Conservation (phyloP, 257 asterid genomes). For the Capsicum pubescens region DNA sequence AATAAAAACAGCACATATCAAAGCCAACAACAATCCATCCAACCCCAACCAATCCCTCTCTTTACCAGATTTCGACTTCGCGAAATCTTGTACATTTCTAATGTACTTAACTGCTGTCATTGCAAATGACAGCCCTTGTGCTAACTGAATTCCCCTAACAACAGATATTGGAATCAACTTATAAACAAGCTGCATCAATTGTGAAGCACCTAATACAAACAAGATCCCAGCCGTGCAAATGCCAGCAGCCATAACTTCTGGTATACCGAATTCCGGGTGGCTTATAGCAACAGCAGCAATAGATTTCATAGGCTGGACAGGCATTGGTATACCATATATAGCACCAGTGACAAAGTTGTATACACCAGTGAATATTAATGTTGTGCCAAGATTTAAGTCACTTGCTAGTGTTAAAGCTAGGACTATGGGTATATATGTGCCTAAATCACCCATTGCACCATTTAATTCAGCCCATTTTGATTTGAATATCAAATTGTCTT, state of each 20-base stretch:
- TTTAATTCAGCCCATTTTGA: constrained; percentile 75
- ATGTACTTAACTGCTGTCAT: constrained; percentile 77
- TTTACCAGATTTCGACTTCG: constrained; percentile 57
- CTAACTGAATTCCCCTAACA: constrained; percentile 82
- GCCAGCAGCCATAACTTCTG: constrained; percentile 88
- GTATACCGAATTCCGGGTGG: constrained; percentile 56
- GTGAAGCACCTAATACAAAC: constrained; percentile 59
- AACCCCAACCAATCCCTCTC: constrained; percentile 74
- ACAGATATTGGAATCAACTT: constrained; percentile 66
- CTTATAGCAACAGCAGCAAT: constrained; percentile 91
- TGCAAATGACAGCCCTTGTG: constrained; percentile 79
- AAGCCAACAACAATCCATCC: constrained; percentile 71
- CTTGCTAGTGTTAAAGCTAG: constrained; percentile 69
- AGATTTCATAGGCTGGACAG: constrained; percentile 98
- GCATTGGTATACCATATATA: constrained; percentile 90
- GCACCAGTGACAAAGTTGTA: constrained; percentile 81
- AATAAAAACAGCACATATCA: constrained; percentile 64
- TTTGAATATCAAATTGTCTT: constrained; percentile 49
- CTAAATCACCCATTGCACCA: constrained; percentile 90
- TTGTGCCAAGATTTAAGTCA: constrained; percentile 75
- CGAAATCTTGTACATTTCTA: constrained; percentile 53
- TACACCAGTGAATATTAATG: constrained; percentile 71
- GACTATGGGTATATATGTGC: constrained; percentile 75
- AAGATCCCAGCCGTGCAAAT: constrained; percentile 67
- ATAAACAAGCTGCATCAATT: constrained; percentile 68